These are phyloP conservation scores for Perkinsus marinus DNA, from an alignment of 169 alveolate genomes.

Conservation along the genomic window DNA sequence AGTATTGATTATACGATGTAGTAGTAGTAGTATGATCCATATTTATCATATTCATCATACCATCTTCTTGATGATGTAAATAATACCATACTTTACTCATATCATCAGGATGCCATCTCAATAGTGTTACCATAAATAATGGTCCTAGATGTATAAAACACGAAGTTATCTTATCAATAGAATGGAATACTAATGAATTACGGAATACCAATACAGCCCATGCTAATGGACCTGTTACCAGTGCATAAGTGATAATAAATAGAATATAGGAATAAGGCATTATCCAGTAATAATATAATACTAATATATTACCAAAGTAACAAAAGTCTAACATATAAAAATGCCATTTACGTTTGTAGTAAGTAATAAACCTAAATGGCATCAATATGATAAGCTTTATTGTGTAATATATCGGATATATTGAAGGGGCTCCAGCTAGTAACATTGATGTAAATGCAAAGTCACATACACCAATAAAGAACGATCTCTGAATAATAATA, in stretches of 20 bases:
- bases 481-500: no score
- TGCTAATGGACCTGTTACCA: conserved; percentile 33
- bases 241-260: conserved; percentile 11
- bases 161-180: conserved; percentile 30
- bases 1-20: no score
- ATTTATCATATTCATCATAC: no score
- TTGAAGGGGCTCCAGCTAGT: no score
- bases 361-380: conserved; percentile 9
- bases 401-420: not conserved
- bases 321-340: conserved; percentile 43
- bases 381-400: not conserved
- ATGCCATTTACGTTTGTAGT: conserved; percentile 17
- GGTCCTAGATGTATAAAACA: conserved; percentile 32
- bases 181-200: conserved; percentile 29
- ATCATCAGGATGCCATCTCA: no score
- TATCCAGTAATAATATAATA: conserved; percentile 4
- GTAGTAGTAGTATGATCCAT: no score
- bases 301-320: conserved; percentile 28
- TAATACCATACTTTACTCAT: no score
- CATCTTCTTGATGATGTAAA: no score
- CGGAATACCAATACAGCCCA: conserved; percentile 29
- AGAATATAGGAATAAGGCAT: conserved; percentile 17
- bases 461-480: no score
- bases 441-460: no score
- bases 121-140: no score